phyloP scores from a whole-genome alignment of 495 filamentous ascomycete species.

The Terfezia boudieri region DNA sequence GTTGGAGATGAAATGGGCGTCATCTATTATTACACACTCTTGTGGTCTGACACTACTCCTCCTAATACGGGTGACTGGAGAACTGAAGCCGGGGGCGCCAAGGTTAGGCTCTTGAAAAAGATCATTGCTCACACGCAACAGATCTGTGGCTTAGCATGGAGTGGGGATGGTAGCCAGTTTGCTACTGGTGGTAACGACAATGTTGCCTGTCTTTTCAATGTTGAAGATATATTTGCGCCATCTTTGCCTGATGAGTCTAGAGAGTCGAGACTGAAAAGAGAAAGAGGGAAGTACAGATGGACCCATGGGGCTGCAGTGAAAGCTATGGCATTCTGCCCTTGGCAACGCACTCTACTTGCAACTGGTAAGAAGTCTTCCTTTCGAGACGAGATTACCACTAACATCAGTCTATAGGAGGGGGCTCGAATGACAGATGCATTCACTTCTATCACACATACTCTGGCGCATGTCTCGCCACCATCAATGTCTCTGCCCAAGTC shows the following conservation, averaged over 20 bases:
- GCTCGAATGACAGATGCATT: constrained; percentile 81
- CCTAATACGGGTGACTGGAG: constrained; percentile 24
- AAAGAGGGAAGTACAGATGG: constrained; percentile 50
- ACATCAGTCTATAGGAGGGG: constrained; percentile 35
- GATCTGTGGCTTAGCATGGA: constrained; percentile 84
- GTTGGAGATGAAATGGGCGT: constrained; percentile 74
- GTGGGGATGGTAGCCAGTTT: constrained; percentile 48
- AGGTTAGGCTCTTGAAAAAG: constrained; percentile 50
- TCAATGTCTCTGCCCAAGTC: constrained; percentile 81
- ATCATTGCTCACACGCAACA: constrained; percentile 70
- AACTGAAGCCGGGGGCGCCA: constrained; percentile 40
- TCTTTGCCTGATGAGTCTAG: constrained; percentile 1
- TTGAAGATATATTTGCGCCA: constrained; percentile 31
- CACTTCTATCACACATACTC: constrained; percentile 85
- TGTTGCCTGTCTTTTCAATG: constrained; percentile 57
- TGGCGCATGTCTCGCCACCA: constrained; percentile 68
- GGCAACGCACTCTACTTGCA: constrained; percentile 69
- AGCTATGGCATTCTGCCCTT: constrained; percentile 91
- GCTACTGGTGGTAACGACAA: constrained; percentile 91
- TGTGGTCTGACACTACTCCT: constrained; percentile 39
- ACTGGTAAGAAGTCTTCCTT: constrained; percentile 24
- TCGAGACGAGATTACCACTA: too few relatives aligned
- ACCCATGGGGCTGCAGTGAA: constrained; percentile 75
- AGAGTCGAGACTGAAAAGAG: constrained; percentile 18
- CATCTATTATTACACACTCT: constrained; percentile 71